These are phyloP conservation scores for Mycena sp. DNA, from an alignment of 1,284 basidiomycete species.

Conservation along the genomic window DNA sequence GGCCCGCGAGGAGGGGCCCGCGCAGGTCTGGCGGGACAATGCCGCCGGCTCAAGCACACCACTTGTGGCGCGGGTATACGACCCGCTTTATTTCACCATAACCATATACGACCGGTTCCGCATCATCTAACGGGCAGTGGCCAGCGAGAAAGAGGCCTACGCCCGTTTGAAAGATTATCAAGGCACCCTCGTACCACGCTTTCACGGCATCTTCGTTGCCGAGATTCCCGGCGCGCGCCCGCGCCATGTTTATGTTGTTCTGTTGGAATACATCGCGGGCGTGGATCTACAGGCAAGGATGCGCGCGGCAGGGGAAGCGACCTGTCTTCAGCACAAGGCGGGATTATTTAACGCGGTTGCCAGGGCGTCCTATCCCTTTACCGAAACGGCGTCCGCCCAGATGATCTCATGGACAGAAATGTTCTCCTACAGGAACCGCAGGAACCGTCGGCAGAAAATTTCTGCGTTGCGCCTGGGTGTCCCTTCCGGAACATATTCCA, in stretches of 20 bases:
- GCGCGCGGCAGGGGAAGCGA: not conserved
- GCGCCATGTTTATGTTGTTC: slow-evolving; percentile 1
- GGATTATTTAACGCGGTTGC: slow-evolving; percentile 6
- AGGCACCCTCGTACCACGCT: not conserved
- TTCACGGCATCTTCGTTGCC: slow-evolving; percentile 2
- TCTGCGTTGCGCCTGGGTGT: not conserved
- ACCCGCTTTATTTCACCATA: not conserved
- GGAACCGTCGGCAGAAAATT: not conserved
- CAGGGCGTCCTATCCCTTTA: slow-evolving; percentile 1
- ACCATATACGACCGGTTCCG: not conserved
- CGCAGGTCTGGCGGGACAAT: not conserved
- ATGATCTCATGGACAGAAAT: slow-evolving; percentile 9
- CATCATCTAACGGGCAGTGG: not conserved
- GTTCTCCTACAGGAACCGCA: not conserved
- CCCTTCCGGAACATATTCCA: slow-evolving; percentile 9
- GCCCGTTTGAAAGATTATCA: not conserved
- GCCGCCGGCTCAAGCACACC: not conserved
- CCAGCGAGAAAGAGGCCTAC: not conserved
- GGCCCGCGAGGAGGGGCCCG: not conserved
- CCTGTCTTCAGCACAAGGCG: not conserved
- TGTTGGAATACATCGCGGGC: slow-evolving; percentile 3
- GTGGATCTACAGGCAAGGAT: not conserved
- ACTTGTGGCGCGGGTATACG: slow-evolving; percentile 9
- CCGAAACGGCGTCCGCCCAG: not conserved
- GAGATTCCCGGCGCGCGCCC: not conserved